phyloP scores from a whole-genome alignment of 345 rosid species.

The Pelargonium nanum region DNA sequence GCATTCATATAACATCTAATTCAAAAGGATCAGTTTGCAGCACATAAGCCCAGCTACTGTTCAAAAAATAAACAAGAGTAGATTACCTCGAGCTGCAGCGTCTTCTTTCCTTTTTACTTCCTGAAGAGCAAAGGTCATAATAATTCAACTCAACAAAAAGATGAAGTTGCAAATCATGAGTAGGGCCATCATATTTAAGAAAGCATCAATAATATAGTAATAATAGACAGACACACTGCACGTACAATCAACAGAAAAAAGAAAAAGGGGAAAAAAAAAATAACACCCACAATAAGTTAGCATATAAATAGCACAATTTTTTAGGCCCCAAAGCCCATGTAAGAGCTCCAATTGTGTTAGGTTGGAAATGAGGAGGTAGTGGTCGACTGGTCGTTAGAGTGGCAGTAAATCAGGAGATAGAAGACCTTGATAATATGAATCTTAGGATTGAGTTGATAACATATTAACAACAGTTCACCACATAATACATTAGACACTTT shows the following conservation, averaged over 20 bases:
- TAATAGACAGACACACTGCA: background rate
- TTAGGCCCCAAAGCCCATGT: background rate
- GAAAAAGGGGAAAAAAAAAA: no score
- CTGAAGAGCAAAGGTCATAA: slow-evolving; percentile 24
- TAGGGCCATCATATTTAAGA: background rate
- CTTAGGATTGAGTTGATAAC: no score
- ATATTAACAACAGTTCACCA: no score
- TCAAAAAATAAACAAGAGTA: slow-evolving; percentile 2
- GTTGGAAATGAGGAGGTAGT: no score
- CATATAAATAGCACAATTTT: background rate
- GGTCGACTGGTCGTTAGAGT: no score
- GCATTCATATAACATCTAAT: background rate
- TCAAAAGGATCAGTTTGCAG: background rate
- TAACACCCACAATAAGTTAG: background rate
- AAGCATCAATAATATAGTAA: background rate
- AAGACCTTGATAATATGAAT: no score
- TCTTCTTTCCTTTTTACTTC: slow-evolving; percentile 81
- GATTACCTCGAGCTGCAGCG: slow-evolving; percentile 84
- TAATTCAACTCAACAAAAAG: background rate
- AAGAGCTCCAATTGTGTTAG: background rate
- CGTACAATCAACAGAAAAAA: background rate
- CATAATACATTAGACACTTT: no score
- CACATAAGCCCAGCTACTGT: background rate
- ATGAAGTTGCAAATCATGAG: background rate
- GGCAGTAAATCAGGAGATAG: no score